phyloP scores from a whole-genome alignment of 257 asterid species.

The Nicotiana noctiflora region DNA sequence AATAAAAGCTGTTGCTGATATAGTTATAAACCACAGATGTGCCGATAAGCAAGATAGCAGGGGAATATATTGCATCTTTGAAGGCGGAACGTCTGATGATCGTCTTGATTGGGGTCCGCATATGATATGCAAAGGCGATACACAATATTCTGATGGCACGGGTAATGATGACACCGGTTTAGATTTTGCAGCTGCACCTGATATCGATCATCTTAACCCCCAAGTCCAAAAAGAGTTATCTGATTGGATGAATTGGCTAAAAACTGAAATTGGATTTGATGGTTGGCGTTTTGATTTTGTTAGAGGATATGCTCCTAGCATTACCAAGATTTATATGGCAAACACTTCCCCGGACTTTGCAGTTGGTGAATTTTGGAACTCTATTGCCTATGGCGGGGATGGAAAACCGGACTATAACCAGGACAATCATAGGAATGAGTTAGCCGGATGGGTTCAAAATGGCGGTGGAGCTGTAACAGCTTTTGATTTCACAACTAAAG shows the following conservation, averaged over 20 bases:
- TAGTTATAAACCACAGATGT: conserved; percentile 75
- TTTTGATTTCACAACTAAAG: conserved; percentile 79
- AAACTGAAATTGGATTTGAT: conserved; percentile 55
- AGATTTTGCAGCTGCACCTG: conserved; percentile 43
- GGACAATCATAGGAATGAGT: conserved; percentile 42
- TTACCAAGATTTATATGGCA: conserved; percentile 52
- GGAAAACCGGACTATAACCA: conserved; percentile 46
- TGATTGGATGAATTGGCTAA: conserved; percentile 91
- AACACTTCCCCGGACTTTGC: conserved; percentile 64
- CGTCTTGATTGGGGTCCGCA: conserved; percentile 91
- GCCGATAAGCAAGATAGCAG: conserved; percentile 56
- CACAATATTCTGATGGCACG: conserved; percentile 49
- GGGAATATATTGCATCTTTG: conserved; percentile 68
- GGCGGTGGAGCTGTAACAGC: conserved; percentile 49
- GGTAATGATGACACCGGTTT: conserved; percentile 70
- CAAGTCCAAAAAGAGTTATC: conserved; percentile 62
- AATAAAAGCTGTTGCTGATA: conserved; percentile 65
- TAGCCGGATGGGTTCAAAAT: conserved; percentile 43
- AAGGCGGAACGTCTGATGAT: conserved; percentile 73
- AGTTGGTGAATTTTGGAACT: conserved; percentile 67
- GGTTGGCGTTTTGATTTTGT: conserved; percentile 86
- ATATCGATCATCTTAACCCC: conserved; percentile 65
- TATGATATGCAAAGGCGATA: conserved; percentile 54
- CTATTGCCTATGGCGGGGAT: conserved; percentile 23
- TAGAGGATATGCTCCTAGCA: conserved; percentile 47